A percentile compares a stretch with the other conserved stretches of the same genome.
phyloP scores from a whole-genome alignment of 176 grass and related monocot genomes.

The Oropetium thomaeum region DNA sequence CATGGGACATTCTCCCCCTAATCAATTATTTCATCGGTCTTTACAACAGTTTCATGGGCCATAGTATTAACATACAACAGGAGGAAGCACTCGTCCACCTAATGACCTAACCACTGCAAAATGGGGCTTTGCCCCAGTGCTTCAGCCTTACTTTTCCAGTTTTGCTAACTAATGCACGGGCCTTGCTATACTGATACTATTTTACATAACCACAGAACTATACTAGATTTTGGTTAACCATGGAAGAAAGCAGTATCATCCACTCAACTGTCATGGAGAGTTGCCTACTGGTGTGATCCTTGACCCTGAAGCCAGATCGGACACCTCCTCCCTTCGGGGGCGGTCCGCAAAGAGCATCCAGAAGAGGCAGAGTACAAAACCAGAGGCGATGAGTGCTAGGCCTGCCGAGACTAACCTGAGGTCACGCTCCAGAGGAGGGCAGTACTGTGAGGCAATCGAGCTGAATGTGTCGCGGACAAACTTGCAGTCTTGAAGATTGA shows the following conservation, averaged over 20 bases:
- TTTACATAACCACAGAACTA: constrained; percentile 22
- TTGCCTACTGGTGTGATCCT: constrained; percentile 37
- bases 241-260: neutral
- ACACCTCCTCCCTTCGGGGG: constrained; percentile 80
- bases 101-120: constrained; percentile 36
- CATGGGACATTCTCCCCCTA: neutral
- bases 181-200: constrained; percentile 16
- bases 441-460: constrained; percentile 53
- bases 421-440: constrained; percentile 47
- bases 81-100: constrained; percentile 11
- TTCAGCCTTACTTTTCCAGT: neutral
- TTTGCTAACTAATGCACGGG: constrained; percentile 9
- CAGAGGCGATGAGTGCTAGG: constrained; percentile 47
- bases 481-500: constrained; percentile 90
- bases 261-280: constrained; percentile 7
- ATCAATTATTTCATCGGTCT: neutral
- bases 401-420: constrained; percentile 53
- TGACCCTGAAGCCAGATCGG: constrained; percentile 35
- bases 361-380: constrained; percentile 53
- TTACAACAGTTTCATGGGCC: neutral
- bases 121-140: constrained; percentile 42
- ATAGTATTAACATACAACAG: neutral
- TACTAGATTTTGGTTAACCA: constrained; percentile 4
- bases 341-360: constrained; percentile 76
- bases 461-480: constrained; percentile 78